These are phyloP conservation scores for Colletotrichum sp. DNA, from an alignment of 2,329 filamentous ascomycete species.

Conservation along the genomic window DNA sequence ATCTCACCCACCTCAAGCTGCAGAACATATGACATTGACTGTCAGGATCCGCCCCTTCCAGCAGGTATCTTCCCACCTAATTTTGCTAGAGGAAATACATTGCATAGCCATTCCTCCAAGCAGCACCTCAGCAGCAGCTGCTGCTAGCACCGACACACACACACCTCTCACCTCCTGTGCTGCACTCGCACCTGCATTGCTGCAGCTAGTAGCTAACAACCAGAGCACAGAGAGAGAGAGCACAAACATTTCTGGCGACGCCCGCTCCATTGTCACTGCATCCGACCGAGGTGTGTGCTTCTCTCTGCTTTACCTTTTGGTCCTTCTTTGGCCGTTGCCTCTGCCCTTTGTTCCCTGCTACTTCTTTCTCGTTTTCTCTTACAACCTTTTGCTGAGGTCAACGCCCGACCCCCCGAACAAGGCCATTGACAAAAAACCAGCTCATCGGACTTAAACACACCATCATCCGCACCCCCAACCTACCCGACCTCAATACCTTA, in stretches of 20 bases:
- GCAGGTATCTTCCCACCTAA: background rate
- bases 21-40: background rate
- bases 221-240: background rate
- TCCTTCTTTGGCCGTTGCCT: background rate
- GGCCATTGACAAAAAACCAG: background rate
- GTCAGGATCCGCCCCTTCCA: background rate
- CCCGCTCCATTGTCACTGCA: background rate
- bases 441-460: conserved; percentile 6
- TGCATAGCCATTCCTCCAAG: background rate
- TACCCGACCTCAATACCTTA: background rate
- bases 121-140: background rate
- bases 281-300: background rate
- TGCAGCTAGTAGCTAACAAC: background rate
- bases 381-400: background rate
- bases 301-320: background rate
- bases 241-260: background rate
- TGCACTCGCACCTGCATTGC: background rate
- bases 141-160: background rate
- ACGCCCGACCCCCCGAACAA: background rate
- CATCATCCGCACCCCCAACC: background rate
- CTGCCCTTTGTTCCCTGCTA: background rate
- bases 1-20: background rate
- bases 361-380: background rate
- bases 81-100: background rate
- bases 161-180: background rate